These are phyloP conservation scores for Suhomyces yuchorum DNA, from an alignment of 1,139 yeast species.

Conservation along the genomic window DNA sequence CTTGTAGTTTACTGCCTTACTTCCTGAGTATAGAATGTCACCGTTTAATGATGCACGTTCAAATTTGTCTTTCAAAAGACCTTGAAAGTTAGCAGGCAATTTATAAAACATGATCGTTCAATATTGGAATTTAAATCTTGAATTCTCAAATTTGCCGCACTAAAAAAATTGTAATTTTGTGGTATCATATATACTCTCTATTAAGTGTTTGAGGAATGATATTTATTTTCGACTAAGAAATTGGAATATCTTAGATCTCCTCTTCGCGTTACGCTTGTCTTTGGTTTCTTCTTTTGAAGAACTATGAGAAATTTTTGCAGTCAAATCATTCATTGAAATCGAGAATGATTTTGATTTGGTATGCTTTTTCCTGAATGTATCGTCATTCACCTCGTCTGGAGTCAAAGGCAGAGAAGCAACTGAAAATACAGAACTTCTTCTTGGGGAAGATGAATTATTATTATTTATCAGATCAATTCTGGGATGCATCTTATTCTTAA, in stretches of 20 bases:
- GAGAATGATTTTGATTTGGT: slow-evolving; percentile 24
- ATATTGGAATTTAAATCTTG: not conserved
- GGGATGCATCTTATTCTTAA: not conserved
- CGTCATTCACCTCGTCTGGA: not conserved
- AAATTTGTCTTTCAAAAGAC: slow-evolving; percentile 27
- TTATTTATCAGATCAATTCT: not conserved
- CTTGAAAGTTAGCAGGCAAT: slow-evolving; percentile 31
- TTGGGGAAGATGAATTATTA: not conserved
- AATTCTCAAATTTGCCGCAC: not conserved
- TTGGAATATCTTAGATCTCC: slow-evolving; percentile 19
- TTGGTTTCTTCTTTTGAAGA: slow-evolving; percentile 9
- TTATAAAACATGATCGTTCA: slow-evolving; percentile 22
- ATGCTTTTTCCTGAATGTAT: slow-evolving; percentile 14
- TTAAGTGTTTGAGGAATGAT: not conserved
- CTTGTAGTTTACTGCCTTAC: slow-evolving; percentile 26
- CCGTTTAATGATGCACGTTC: slow-evolving; percentile 29
- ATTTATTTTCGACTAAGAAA: slow-evolving; percentile 20
- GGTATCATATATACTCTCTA: not conserved
- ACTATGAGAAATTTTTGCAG: slow-evolving; percentile 15
- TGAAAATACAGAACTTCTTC: slow-evolving; percentile 18
- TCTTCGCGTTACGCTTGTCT: slow-evolving; percentile 11
- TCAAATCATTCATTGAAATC: slow-evolving; percentile 19
- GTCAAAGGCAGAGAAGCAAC: slow-evolving; percentile 15
- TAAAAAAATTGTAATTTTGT: not conserved
- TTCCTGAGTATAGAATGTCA: slow-evolving; percentile 36